phyloP scores from a whole-genome alignment of 345 rosid species.

The Kandelia obovata region DNA sequence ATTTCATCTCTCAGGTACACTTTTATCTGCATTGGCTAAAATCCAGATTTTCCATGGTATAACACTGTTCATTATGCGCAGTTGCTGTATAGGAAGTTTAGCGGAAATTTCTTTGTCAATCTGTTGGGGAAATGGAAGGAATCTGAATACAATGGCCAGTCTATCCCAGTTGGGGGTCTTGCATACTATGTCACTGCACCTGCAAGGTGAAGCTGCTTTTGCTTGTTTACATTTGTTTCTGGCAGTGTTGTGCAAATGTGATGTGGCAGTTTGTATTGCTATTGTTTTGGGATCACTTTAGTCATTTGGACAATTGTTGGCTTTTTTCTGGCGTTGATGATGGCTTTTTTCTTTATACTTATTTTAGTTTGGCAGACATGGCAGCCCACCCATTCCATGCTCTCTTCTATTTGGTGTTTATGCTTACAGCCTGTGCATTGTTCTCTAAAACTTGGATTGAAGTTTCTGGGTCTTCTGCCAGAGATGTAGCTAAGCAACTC shows the following conservation, averaged over 20 bases:
- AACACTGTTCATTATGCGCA: conserved; percentile 16
- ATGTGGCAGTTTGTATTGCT: too few species aligned
- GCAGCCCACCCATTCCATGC: conserved; percentile 93
- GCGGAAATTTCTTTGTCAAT: conserved; percentile 75
- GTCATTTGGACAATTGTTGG: too few species aligned
- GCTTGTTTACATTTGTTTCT: too few species aligned
- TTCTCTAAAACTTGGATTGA: conserved; percentile 94
- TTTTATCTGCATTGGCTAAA: neutral
- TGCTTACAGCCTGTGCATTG: conserved; percentile 82
- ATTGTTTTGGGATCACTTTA: too few species aligned
- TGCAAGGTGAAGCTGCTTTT: conserved; percentile 43
- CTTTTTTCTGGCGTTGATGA: neutral
- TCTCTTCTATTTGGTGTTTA: conserved; percentile 68
- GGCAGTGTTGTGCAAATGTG: too few species aligned
- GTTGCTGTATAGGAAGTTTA: conserved; percentile 76
- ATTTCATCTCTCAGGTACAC: conserved; percentile 82
- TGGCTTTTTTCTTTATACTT: neutral
- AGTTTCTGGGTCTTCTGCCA: conserved; percentile 85
- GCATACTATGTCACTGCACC: conserved; percentile 86
- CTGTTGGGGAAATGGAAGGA: conserved; percentile 86
- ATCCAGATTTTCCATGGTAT: neutral
- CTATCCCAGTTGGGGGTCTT: conserved; percentile 71
- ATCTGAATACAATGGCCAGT: conserved; percentile 80
- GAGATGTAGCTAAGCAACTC: conserved; percentile 83
- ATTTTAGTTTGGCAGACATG: conserved; percentile 79